Conservation (phyloP, 805 yeast genomes). For the Hanseniaspora osmophila region DNA sequence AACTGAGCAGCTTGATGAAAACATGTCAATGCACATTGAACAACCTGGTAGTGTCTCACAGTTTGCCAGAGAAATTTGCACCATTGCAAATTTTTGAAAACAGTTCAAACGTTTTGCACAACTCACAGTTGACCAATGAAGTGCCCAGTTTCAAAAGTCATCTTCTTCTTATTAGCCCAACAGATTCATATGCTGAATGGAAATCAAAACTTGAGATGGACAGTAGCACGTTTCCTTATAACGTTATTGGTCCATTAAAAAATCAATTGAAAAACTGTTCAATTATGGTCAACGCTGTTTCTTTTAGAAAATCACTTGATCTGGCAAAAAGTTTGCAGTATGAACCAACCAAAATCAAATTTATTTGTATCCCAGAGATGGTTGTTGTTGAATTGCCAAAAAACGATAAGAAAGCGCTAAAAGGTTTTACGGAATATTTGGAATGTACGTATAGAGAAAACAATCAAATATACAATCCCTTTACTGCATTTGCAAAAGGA, state of each 20-base stretch:
- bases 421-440: slow-evolving; percentile 8
- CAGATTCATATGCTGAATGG: slow-evolving; percentile 11
- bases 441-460: slow-evolving; percentile 11
- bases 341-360: slow-evolving; percentile 4
- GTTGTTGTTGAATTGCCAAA: slow-evolving; percentile 10
- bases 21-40: background rate
- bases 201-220: slow-evolving; percentile 14
- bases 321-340: background rate
- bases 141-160: slow-evolving; percentile 16
- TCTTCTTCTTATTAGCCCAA: slow-evolving; percentile 12
- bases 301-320: slow-evolving; percentile 3
- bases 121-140: background rate
- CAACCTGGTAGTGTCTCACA: background rate
- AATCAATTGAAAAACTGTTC: slow-evolving; percentile 7
- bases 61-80: background rate
- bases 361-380: slow-evolving; percentile 15
- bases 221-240: slow-evolving; percentile 12
- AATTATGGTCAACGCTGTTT: slow-evolving; percentile 10
- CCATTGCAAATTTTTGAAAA: background rate
- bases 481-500: background rate
- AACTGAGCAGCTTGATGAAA: background rate
- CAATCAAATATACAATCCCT: background rate
- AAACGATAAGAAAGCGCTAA: slow-evolving; percentile 1
- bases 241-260: slow-evolving; percentile 10
- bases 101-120: background rate